A percentile compares a stretch with the other conserved stretches of the same genome.
These are phyloP conservation scores for Fraxinus quadrangulata DNA, from an alignment of 257 asterid genomes.

Conservation along the genomic window DNA sequence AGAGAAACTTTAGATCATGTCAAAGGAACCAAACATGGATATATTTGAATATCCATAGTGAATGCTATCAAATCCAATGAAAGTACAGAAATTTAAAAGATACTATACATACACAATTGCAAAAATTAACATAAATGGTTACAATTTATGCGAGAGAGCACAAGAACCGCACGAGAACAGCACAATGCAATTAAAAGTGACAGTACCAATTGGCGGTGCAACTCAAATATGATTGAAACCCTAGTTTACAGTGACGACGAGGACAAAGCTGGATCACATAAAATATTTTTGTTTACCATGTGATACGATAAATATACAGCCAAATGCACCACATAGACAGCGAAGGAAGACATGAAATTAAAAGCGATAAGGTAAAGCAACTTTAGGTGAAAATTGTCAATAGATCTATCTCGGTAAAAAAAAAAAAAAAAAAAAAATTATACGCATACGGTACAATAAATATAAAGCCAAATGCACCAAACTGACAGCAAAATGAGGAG, in stretches of 20 bases:
- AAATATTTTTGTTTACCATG: conserved; percentile 24
- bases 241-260: conserved; percentile 37
- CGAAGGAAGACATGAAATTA: conserved; percentile 7
- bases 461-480: conserved; percentile 1
- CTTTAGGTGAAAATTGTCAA: conserved; percentile 26
- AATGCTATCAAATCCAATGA: neutral
- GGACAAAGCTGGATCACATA: conserved; percentile 19
- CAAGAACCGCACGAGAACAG: neutral
- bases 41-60: neutral
- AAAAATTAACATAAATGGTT: neutral
- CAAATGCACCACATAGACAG: conserved; percentile 17
- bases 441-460: conserved; percentile 22
- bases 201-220: neutral
- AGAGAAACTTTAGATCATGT: neutral
- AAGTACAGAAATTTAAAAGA: conserved; percentile 7
- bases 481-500: conserved; percentile 19
- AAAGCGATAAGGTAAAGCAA: conserved; percentile 19
- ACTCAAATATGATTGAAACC: conserved; percentile 39
- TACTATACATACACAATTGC: conserved; percentile 1
- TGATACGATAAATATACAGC: conserved; percentile 7
- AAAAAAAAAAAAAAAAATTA: neutral
- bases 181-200: neutral
- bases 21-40: neutral
- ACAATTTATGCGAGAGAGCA: neutral
- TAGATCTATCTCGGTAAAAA: neutral